Evolutionary conservation across 495 filamentous ascomycete genomes (phyloP).

Genomic region (Entonaema liquescens): DNA sequence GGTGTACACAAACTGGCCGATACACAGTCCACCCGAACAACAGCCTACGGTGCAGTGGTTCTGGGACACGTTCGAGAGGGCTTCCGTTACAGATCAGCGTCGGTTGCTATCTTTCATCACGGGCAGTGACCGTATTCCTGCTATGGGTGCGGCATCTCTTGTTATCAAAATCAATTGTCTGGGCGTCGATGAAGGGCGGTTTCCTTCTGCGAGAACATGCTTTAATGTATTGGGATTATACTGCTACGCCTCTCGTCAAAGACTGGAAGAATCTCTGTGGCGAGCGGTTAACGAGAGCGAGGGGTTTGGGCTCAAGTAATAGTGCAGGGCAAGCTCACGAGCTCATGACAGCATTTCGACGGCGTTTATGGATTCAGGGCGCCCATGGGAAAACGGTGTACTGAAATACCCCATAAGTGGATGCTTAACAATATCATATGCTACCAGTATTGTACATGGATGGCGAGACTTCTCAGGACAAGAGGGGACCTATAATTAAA

Average conservation of each 20-base stretch:
- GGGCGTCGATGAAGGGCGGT: slow-evolving; percentile 76
- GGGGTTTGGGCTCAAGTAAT: slow-evolving; percentile 89
- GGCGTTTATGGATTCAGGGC: slow-evolving; percentile 30
- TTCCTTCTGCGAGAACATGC: slow-evolving; percentile 88
- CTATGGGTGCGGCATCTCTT: slow-evolving; percentile 86
- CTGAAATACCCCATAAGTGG: not conserved
- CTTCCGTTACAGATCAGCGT: slow-evolving; percentile 73
- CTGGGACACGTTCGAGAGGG: slow-evolving; percentile 80
- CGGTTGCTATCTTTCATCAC: slow-evolving; percentile 88
- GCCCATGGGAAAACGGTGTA: slow-evolving; percentile 1
- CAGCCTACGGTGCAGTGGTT: slow-evolving; percentile 84
- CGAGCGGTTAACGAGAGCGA: slow-evolving; percentile 88
- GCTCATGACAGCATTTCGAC: slow-evolving; percentile 20
- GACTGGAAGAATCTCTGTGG: slow-evolving; percentile 80
- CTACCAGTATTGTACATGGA: slow-evolving; percentile 21
- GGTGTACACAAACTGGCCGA: slow-evolving; percentile 81
- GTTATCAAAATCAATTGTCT: slow-evolving; percentile 78
- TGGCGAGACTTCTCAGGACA: slow-evolving; percentile 15
- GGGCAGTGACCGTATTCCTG: slow-evolving; percentile 91
- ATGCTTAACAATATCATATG: slow-evolving; percentile 11
- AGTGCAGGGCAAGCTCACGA: not conserved
- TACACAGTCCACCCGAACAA: slow-evolving; percentile 47
- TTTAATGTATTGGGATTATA: slow-evolving; percentile 87
- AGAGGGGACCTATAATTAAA: slow-evolving; percentile 12
- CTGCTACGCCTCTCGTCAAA: slow-evolving; percentile 70